Base-by-base conservation (phyloP, 352 stramenopile species). In the Globisporangium uncinulatum region DNA sequence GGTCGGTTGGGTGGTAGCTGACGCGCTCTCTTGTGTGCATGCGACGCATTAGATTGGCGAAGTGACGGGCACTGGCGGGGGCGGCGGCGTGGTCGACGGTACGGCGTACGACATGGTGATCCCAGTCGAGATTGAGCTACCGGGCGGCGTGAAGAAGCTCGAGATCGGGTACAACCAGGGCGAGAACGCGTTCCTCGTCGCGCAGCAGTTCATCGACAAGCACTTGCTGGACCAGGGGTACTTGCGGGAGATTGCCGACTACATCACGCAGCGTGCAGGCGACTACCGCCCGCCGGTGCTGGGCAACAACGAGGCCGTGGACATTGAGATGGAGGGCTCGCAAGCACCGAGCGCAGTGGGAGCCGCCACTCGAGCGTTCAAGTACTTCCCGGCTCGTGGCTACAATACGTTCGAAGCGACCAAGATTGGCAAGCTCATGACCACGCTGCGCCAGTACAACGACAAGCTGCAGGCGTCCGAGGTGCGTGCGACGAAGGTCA, bases 121-220 rank as follows among this genome's bases (percentile, higher is more conserved):
- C 29, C 95, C 95, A 0, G 97, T 99, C 54, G 96, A 99, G 69
- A 94, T 99, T 47, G 96, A 99, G 63, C 73, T 94, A 21, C 81
- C 92, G 3, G 89, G 96, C 19, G 89, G 88, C 6, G 70, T 99
- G 0, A 83, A 84, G 48, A 98, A 92, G 50, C 79, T 98, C n/a
- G 75, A 98, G 64, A 97, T 98, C 62, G 96, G 95, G 15, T 99
- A 98, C 81, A 99, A 99, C 63, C 97, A 97, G 71, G 95, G 93
- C 8, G 92, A 99, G 56, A 98, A 98, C 74, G 94, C 95, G 34
- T 99, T 98, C 70, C 86, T 95, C 7, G 88, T 96, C 9, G 95
- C 96, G 5, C 95, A 99, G 69, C 69, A 83, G 34, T 99, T 99
- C 67, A 98, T 99, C 68, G 90, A 98, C 78, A 93, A 96, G 66